Percentiles rank a stretch among this genome's conserved stretches.
Conservation (phyloP, 2,329 filamentous ascomycete species). For the Corynespora cassiicola region DNA sequence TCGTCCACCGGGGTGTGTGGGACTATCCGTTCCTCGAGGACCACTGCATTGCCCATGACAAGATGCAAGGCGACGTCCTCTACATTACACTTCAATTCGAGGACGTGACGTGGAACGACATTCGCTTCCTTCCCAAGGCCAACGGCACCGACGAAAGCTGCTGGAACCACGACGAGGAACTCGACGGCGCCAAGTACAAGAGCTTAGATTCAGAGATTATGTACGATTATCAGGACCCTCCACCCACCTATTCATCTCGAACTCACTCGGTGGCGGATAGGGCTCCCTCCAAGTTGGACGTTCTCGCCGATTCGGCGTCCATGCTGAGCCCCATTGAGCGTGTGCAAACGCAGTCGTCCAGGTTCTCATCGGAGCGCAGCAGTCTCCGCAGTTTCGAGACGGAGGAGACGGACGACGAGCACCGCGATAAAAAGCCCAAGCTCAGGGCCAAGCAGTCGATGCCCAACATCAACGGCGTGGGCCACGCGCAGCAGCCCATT, state of each 20-base stretch:
- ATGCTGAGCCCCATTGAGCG: slow-evolving; percentile 43
- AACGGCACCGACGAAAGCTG: slow-evolving; percentile 42
- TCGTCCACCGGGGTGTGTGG: slow-evolving; percentile 44
- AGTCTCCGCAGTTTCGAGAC: slow-evolving; percentile 46
- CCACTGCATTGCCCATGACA: slow-evolving; percentile 50
- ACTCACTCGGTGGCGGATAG: slow-evolving; percentile 47
- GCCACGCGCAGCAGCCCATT: slow-evolving; percentile 35
- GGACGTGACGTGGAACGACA: slow-evolving; percentile 49
- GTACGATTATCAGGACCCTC: slow-evolving; percentile 51
- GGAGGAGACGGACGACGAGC: slow-evolving; percentile 46
- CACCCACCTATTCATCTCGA: slow-evolving; percentile 50
- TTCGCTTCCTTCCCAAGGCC: slow-evolving; percentile 42
- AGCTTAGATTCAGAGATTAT: slow-evolving; percentile 49
- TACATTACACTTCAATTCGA: slow-evolving; percentile 49
- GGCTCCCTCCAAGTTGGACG: slow-evolving; percentile 44
- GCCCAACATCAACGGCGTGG: slow-evolving; percentile 32
- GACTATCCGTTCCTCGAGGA: slow-evolving; percentile 49
- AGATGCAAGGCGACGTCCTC: slow-evolving; percentile 49
- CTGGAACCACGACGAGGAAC: slow-evolving; percentile 47
- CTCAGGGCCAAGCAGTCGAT: slow-evolving; percentile 44
- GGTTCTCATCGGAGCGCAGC: slow-evolving; percentile 42
- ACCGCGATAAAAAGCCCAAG: slow-evolving; percentile 50
- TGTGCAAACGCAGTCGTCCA: slow-evolving; percentile 26
- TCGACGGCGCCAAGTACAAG: slow-evolving; percentile 46
- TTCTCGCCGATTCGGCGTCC: slow-evolving; percentile 45